Evolutionary conservation across 2,329 filamentous ascomycete genomes (phyloP), one percentile per base, ranked within the genome.

Genomic region (Exophiala lecanii-corni): DNA sequence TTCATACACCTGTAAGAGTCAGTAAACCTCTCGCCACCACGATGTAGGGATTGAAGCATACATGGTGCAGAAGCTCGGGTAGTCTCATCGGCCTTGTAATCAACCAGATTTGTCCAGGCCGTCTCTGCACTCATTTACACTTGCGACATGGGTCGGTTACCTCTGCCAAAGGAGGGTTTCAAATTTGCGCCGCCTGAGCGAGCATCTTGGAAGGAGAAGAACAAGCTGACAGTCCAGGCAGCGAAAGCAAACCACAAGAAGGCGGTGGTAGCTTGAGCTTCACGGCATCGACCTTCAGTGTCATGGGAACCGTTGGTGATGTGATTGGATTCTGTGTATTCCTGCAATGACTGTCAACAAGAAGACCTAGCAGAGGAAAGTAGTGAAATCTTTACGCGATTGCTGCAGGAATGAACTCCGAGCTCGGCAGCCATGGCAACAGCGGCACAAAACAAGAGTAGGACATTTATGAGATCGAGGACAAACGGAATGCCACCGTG

Each of bases 191-290:
- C 58, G 5, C 59, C 44, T 5, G 60, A 55, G 36, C 65, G 63
- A 15, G 61, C 53, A 44, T 57, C 52, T 33, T 72, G 48, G 45
- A 63, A 41, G 1, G 67, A 71, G 39, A 71, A 52, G 40, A 69
- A 45, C 36, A 68, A 50, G 5, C 67, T 69, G 4, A 56, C 62
- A 32, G 66, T 58, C 47, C 67, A 75, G 4, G 65, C 55, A 28
- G 62, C 67, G 60, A 67, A 74, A 6, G 59, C 62, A 50, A 76
- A 73, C 71, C 71, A 76, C 36, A 75, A 60, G 62, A 76, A 76
- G 0, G 72, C 72, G 16, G 60, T 63, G 2, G 68, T 57, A 4
- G 73, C 72, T 55, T 75, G 70, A 7, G 70, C 70, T 57, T 76
- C 72, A 30, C 67, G 69, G 55, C 73, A 76, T 39, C 70, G 64